Conservation (phyloP, 2,329 filamentous ascomycete genomes). For the Colletotrichum cereale region DNA sequence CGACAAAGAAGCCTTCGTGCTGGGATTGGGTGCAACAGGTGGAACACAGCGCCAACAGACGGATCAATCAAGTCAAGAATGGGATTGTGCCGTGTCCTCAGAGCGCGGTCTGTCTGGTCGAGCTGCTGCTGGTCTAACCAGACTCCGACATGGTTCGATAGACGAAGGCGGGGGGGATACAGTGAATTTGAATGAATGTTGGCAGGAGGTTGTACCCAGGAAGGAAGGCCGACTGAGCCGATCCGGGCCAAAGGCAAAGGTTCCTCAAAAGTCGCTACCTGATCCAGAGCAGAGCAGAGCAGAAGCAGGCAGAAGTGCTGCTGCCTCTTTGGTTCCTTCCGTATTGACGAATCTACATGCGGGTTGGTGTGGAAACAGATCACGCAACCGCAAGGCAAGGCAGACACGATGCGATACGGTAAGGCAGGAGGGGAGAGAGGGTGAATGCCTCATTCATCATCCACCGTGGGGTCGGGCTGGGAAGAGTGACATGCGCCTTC, state of each 20-base stretch:
- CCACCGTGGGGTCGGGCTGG: neutral
- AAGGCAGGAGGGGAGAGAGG: neutral
- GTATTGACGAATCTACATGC: neutral
- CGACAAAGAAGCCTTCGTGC: neutral
- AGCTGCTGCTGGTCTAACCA: neutral
- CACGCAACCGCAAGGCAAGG: neutral
- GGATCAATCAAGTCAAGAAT: constrained; percentile 8
- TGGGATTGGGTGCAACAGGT: neutral
- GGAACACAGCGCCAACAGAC: neutral
- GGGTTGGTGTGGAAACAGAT: neutral
- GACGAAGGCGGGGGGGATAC: neutral
- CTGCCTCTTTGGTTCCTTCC: constrained; percentile 18
- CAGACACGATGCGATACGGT: neutral
- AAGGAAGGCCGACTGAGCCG: neutral
- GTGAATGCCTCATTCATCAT: neutral
- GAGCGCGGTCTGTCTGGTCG: neutral
- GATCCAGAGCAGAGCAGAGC: neutral
- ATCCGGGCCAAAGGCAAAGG: neutral
- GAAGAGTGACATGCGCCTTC: neutral
- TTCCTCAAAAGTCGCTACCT: constrained; percentile 9
- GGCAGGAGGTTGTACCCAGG: neutral
- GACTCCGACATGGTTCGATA: neutral
- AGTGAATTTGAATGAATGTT: neutral
- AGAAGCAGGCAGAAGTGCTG: constrained; percentile 16
- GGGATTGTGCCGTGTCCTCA: constrained; percentile 4